Evolutionary conservation across 805 yeast genomes (phyloP), one percentile per base, ranked within the genome.

Genomic region (Yueomyces sinensis): DNA sequence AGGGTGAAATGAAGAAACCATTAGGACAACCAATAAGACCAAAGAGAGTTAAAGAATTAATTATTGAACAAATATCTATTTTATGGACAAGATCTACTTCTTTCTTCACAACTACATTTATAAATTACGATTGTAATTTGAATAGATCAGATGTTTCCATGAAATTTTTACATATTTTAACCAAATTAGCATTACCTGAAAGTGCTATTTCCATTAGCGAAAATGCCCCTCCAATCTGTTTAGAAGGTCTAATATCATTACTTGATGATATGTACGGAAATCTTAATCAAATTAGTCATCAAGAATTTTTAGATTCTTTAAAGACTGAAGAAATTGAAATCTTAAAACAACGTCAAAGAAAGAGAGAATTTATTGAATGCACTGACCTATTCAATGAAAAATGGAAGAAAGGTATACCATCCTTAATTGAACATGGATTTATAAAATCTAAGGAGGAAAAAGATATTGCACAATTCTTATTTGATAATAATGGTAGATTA

Each of bases 141-240:
- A 94, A 84, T 40, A 73, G 89, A 43, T 68, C 78, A 2, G 95
- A 91, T 52, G 58, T 93, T 37, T 68, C 89, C 13, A 68, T 69
- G 17, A 70, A 73, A 27, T 59, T 82, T 19, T 54, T 91, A 29
- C 79, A 79, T 31, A 71, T 79, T 31, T 64, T 91, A 35, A 75
- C 94, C 35, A 71, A 79, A 34, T 62, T 86, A 23, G 77, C 96
- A 0, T 68, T 83, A 30, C 94, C 97, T 0, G 94, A 86, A 49
- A 71, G 89, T 9, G 94, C 96, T 0, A 46, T 67, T 9, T 63
- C 69, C 45, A 77, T 94, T 0, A 82, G 95, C 0, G 82, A 81
- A 28, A 78, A 72, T 47, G 94, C 89, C 1, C 97, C 98, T 1
- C 95, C 97, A 0, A 70, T 86, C 6, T 89, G 97, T 47, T 62